Evolutionary conservation across 2,329 filamentous ascomycete species (phyloP).

Genomic region (Rutstroemia sp.): DNA sequence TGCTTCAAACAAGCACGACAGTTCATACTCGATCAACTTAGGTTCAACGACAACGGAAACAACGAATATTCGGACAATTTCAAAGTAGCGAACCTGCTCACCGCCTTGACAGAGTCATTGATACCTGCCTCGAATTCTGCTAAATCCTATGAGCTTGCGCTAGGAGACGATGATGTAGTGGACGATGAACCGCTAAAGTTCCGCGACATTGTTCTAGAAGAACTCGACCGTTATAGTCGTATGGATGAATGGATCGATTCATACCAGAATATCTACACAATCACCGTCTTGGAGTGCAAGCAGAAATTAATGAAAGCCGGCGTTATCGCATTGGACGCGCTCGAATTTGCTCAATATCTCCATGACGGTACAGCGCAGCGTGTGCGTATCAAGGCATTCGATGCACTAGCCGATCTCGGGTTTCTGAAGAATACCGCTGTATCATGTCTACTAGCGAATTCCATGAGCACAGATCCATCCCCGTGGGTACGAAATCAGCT

Average conservation of each 20-base stretch:
- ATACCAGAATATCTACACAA: conserved; percentile 61
- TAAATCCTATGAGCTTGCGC: conserved; percentile 28
- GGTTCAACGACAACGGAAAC: conserved; percentile 89
- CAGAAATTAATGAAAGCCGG: conserved; percentile 56
- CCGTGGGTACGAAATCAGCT: conserved; percentile 54
- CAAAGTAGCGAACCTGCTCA: conserved; percentile 78
- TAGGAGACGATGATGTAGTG: conserved; percentile 36
- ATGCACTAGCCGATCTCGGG: conserved; percentile 56
- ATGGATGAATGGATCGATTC: conserved; percentile 64
- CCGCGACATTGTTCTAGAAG: conserved; percentile 44
- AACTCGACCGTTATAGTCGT: conserved; percentile 59
- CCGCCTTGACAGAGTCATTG: conserved; percentile 50
- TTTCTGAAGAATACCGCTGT: conserved; percentile 48
- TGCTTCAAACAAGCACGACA: conserved; percentile 72
- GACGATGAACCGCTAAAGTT: conserved; percentile 36
- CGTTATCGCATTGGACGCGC: conserved; percentile 45
- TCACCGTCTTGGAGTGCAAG: conserved; percentile 54
- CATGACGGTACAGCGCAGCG: conserved; percentile 56
- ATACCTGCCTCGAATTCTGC: conserved; percentile 36
- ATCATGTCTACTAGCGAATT: conserved; percentile 48
- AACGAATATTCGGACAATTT: conserved; percentile 85
- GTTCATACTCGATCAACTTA: conserved; percentile 82
- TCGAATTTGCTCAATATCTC: conserved; percentile 56
- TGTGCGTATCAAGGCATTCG: conserved; percentile 59
- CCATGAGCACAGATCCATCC: conserved; percentile 54